Base-by-base conservation (phyloP, 2,329 filamentous ascomycete species). In the Myriosclerotinia curreyana region DNA sequence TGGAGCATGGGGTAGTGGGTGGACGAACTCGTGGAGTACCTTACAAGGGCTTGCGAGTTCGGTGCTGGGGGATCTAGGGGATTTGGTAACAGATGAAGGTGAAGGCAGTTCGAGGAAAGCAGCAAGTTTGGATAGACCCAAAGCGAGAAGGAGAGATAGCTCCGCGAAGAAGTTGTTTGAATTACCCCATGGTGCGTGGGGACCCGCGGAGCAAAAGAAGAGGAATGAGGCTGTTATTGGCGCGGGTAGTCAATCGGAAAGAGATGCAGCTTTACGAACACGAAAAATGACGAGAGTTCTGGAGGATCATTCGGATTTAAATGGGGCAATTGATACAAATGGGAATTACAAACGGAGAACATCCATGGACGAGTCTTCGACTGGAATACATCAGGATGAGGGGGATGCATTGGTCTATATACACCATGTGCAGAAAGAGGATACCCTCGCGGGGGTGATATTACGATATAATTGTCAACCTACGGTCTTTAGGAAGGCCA, bases 381-480 rank as follows among this genome's bases (percentile, higher is more conserved):
- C 66, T 31, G 53, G 60, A 31, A 65, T 56, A 12, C 79, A 77
- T 60, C 83, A 87, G 59, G 81, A 86, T 42, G 86, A 89, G 42
- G 83, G 86, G 70, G 89, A 96, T 69, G 90, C 91, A 28, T 79
- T 98, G 67, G 93, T 94, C 22, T 99, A 98, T 75, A 81, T 98
- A 60, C 95, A 99, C 76, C 87, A 89, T 71, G 91, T 98, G 22
- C 84, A 88, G 70, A 84, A 88, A 17, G 84, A 84, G 52, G 95
- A 99, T 77, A 98, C 92, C 1, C 87, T 98, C 70, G 92, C 93
- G 1, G 94, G 95, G 3, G 87, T 99, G 59, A 89, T 95, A 60
- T 87, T 99, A 69, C 90, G 88, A 71, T 99, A 96, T 76, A 89
- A 91, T 71, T 98, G 94, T 75, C 86, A 90, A 67, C 87, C 92